Evolutionary conservation across 257 asterid species (phyloP), one percentile per base, ranked within the genome.

Genomic region (Solanum virginianum): DNA sequence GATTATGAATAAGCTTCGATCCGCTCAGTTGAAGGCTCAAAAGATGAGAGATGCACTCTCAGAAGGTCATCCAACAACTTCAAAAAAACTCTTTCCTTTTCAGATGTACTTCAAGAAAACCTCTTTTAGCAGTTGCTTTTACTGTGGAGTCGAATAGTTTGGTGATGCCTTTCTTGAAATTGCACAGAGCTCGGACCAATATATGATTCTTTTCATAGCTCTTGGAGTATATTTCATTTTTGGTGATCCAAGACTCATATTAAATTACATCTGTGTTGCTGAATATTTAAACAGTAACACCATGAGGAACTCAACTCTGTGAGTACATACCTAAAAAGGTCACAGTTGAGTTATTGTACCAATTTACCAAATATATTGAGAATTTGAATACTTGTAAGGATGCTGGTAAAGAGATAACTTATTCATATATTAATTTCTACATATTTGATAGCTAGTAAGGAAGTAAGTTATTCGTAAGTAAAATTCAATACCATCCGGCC

Each of bases 1-100:
- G 87, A 91, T 93, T 80, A 39, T 87, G 87, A 90, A 91, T 87
- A 90, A 90, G 90, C 90, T 93, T 12, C 85, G 88, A 86, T 82
- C 47, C 17, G 89, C 93, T 0, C 90, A 90, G 90, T 59, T 63
- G 84, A 93, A 88, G 87, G 94, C 94, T 3, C 88, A 89, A 86
- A 87, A 83, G 43, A 88, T 90, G 94, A 91, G 94, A 81, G 86
- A 86, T 72, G 83, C 86, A 12, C 22, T 86, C 10, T 51, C 87
- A 6, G 88, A 86, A 43, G 86, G 53, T 26, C 86, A 84, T 60
- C 85, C 56, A 16, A 70, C 60, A 79, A 59, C 84, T 63, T 77
- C 88, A 54, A 75, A 55, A 36, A 84, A 72, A 55, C 65, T 89
- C 80, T 63, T 87, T 11, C 87, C 88, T 1, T 83, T 84, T 15